These are phyloP conservation scores for Hordeum pubiflorum DNA, from an alignment of 202 grass and related monocot genomes.

Conservation along the genomic window DNA sequence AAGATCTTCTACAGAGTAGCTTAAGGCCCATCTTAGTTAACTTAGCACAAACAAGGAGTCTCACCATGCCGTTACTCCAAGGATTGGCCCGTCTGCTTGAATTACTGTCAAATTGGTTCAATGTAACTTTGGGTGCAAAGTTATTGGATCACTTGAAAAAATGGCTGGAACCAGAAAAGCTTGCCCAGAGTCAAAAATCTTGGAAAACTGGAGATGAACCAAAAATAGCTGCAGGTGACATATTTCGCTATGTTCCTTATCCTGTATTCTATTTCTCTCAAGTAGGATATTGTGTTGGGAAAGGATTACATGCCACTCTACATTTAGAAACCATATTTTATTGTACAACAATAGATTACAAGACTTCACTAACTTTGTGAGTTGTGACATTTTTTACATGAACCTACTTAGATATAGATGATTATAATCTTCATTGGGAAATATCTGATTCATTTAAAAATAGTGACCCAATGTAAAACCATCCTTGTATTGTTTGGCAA, in stretches of 20 bases:
- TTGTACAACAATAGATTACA: neutral
- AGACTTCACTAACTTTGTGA: neutral
- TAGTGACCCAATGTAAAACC: neutral
- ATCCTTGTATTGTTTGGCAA: conserved; percentile 6
- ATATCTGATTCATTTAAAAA: neutral
- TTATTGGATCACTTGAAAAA: conserved; percentile 96
- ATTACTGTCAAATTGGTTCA: conserved; percentile 92
- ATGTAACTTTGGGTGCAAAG: conserved; percentile 94
- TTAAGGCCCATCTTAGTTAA: conserved; percentile 94
- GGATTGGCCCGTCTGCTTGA: conserved; percentile 91
- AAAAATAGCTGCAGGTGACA: conserved; percentile 86
- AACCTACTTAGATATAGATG: neutral
- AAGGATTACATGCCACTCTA: neutral
- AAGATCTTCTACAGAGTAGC: conserved; percentile 95
- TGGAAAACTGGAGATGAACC: conserved; percentile 97
- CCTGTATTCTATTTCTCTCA: neutral
- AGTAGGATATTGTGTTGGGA: neutral
- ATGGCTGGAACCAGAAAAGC: conserved; percentile 98
- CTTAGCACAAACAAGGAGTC: conserved; percentile 88
- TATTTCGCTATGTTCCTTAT: neutral
- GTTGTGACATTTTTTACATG: neutral
- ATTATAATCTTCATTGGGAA: neutral
- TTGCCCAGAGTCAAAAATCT: conserved; percentile 79
- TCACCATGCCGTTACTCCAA: conserved; percentile 93
- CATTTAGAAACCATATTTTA: neutral